These are phyloP conservation scores for Tephrocybe sp. DNA, from an alignment of 768 basidiomycete genomes.

Conservation along the genomic window DNA sequence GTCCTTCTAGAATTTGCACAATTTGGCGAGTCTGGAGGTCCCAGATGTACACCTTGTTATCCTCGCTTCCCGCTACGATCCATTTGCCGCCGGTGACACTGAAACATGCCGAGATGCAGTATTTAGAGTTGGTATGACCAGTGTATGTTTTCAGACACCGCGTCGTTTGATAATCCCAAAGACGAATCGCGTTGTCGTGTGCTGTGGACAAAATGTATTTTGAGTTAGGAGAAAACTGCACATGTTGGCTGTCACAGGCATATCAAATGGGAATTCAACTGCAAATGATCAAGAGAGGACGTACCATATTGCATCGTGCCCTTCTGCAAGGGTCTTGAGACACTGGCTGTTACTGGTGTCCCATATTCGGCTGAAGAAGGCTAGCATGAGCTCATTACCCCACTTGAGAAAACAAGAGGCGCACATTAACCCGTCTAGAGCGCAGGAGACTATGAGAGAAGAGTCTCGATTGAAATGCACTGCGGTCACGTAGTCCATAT, in stretches of 20 bases:
- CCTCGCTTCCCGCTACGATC: constrained; percentile 92
- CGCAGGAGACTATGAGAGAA: constrained; percentile 86
- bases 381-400: constrained; percentile 6
- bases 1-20: constrained; percentile 77
- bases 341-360: constrained; percentile 91
- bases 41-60: constrained; percentile 88
- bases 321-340: constrained; percentile 93
- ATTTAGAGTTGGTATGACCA: constrained; percentile 82
- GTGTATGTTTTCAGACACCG: constrained; percentile 89
- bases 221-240: constrained; percentile 94
- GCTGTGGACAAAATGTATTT: constrained; percentile 94
- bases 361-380: constrained; percentile 84
- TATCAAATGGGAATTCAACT: not conserved
- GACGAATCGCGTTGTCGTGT: constrained; percentile 87
- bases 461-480: constrained; percentile 95
- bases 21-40: constrained; percentile 87
- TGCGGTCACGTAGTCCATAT: constrained; percentile 92
- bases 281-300: constrained; percentile 9
- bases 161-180: constrained; percentile 94
- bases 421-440: constrained; percentile 93
- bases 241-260: constrained; percentile 65
- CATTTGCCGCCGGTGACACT: constrained; percentile 84
- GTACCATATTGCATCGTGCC: constrained; percentile 81
- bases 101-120: constrained; percentile 83
- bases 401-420: constrained; percentile 24